Percentiles rank a stretch among this genome's conserved stretches.
Evolutionary conservation across 345 rosid genomes (phyloP).

Genomic region (Pugionium cornutum): DNA sequence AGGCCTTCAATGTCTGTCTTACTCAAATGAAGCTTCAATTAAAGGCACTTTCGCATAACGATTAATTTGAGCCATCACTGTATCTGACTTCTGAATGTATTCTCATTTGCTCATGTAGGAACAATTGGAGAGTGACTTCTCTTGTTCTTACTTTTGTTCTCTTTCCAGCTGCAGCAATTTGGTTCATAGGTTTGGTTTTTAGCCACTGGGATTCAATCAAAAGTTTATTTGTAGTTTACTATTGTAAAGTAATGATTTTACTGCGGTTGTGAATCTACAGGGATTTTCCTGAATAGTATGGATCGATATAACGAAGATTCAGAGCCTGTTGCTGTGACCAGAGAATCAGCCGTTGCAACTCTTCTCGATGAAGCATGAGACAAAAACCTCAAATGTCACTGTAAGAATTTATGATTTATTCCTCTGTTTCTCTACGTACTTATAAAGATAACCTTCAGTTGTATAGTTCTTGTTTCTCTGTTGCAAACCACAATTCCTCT

Average conservation of each 20-base stretch:
- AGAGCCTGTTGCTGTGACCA: constrained; percentile 37
- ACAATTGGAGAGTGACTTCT: constrained; percentile 88
- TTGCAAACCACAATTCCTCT: constrained; percentile 2
- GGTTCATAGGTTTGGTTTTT: constrained; percentile 64
- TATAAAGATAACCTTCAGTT: background rate
- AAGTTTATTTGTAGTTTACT: background rate
- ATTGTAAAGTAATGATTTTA: constrained; percentile 10
- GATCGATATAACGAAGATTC: constrained; percentile 70
- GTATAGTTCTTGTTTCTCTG: constrained; percentile 21
- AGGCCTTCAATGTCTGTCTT: constrained; percentile 11
- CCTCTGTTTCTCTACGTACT: too few relatives aligned
- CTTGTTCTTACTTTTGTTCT: constrained; percentile 73
- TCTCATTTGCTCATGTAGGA: constrained; percentile 49
- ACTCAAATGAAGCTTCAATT: background rate
- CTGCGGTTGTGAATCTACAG: constrained; percentile 42
- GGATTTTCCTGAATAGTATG: constrained; percentile 65
- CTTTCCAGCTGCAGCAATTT: constrained; percentile 82
- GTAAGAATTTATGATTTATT: constrained; percentile 8
- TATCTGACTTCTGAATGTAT: constrained; percentile 2
- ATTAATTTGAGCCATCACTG: background rate
- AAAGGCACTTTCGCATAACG: background rate
- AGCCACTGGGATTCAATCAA: background rate
- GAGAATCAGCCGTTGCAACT: constrained; percentile 50
- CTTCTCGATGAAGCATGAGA: constrained; percentile 52
- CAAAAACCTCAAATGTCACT: constrained; percentile 6